Percentiles rank a stretch among this genome's conserved stretches.
Conservation (phyloP, 1,139 yeast species). For the Cylindricascospora bacillispora region DNA sequence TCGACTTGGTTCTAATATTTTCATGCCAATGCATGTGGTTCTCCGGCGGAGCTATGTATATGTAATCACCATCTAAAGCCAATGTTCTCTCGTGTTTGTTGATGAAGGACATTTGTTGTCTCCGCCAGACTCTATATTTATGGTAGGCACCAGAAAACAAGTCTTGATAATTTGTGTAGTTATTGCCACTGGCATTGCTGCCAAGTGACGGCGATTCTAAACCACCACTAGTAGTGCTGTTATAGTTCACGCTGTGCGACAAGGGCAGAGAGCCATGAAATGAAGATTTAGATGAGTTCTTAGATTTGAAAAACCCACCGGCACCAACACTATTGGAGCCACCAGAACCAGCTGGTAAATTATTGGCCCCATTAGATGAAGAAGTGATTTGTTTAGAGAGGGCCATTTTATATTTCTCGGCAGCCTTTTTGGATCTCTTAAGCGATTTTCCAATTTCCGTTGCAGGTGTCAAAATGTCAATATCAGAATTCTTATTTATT, state of each 20-base stretch:
- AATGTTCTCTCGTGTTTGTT: slow-evolving; percentile 65
- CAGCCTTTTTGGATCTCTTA: slow-evolving; percentile 9
- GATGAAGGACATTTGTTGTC: slow-evolving; percentile 74
- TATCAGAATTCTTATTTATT: slow-evolving; percentile 1
- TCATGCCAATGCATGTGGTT: slow-evolving; percentile 57
- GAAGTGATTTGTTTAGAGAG: slow-evolving; percentile 12
- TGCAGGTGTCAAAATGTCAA: slow-evolving; percentile 2
- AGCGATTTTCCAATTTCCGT: slow-evolving; percentile 6
- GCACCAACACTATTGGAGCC: neutral
- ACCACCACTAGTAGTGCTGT: neutral
- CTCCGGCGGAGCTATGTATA: slow-evolving; percentile 77
- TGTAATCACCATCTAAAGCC: slow-evolving; percentile 87
- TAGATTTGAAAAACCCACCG: slow-evolving; percentile 20
- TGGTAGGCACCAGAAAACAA: slow-evolving; percentile 29
- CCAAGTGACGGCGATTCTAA: neutral
- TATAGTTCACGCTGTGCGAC: slow-evolving; percentile 6
- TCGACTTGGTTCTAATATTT: slow-evolving; percentile 70
- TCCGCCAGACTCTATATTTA: slow-evolving; percentile 73
- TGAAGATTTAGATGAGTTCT: slow-evolving; percentile 22
- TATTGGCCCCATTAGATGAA: slow-evolving; percentile 6
- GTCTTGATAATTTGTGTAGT: slow-evolving; percentile 15
- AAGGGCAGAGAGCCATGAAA: slow-evolving; percentile 15
- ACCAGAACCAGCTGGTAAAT: neutral
- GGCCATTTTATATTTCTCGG: slow-evolving; percentile 15
- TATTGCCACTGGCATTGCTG: slow-evolving; percentile 8